phyloP scores from a whole-genome alignment of 2,329 filamentous ascomycete genomes.

The Chrysosphaeria jannelii region DNA sequence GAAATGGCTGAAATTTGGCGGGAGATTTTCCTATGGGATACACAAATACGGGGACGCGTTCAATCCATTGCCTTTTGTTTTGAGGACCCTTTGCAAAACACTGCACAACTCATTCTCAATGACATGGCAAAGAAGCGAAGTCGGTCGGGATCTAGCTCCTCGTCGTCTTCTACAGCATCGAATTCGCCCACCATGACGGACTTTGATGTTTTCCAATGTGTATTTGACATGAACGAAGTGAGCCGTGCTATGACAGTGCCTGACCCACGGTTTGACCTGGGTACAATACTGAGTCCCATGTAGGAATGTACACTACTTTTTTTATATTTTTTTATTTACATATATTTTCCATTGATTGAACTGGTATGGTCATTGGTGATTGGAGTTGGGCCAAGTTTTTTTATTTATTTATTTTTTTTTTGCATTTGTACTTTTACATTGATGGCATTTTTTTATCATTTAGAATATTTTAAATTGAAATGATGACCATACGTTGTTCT shows the following conservation, averaged over 20 bases:
- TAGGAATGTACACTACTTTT: background rate
- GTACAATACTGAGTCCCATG: constrained; percentile 16
- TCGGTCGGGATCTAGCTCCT: constrained; percentile 6
- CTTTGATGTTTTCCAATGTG: constrained; percentile 19
- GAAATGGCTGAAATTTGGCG: constrained; percentile 36
- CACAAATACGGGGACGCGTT: constrained; percentile 30
- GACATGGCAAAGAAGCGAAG: constrained; percentile 20
- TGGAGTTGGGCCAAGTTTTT: too few species aligned
- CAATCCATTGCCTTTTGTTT: constrained; percentile 32
- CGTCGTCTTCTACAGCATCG: constrained; percentile 8
- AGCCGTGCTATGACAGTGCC: constrained; percentile 17
- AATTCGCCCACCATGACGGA: constrained; percentile 10
- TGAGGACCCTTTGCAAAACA: constrained; percentile 23
- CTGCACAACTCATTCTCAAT: constrained; percentile 19
- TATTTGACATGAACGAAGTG: constrained; percentile 20
- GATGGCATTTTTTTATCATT: background rate
- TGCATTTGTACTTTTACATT: background rate
- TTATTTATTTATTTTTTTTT: background rate
- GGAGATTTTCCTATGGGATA: constrained; percentile 30
- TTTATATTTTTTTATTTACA: background rate
- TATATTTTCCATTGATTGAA: too few species aligned
- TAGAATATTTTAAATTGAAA: too few species aligned
- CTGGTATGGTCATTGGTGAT: too few species aligned
- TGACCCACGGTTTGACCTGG: constrained; percentile 22
- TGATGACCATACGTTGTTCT: too few species aligned